These are phyloP conservation scores for Berkeleyomyces rouxiae DNA, from an alignment of 2,329 filamentous ascomycete species.

Conservation along the genomic window DNA sequence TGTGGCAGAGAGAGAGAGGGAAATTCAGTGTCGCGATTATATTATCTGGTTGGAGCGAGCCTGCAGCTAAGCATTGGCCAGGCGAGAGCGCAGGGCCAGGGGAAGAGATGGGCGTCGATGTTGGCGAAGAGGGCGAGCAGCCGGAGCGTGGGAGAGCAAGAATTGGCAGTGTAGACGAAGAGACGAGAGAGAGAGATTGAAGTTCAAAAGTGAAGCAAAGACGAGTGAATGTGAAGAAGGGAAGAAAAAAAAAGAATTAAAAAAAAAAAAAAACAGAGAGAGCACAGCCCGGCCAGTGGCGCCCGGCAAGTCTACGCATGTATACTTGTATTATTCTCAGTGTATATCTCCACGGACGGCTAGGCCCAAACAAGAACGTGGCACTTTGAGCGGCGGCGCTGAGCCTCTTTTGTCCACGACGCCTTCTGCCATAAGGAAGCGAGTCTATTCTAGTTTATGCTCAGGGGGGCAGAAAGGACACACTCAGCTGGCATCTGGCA, in stretches of 20 bases:
- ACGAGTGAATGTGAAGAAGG: too few relatives aligned
- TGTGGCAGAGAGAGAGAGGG: too few relatives aligned
- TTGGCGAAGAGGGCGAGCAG: neutral
- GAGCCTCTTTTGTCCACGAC: neutral
- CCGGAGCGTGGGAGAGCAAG: neutral
- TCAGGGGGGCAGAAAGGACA: neutral
- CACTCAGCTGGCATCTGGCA: too few relatives aligned
- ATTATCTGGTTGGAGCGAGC: too few relatives aligned
- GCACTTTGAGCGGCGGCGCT: neutral
- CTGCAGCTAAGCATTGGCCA: too few relatives aligned
- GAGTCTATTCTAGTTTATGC: neutral
- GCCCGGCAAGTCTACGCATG: too few relatives aligned
- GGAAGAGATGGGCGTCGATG: neutral
- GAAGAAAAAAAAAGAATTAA: neutral
- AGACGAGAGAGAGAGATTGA: neutral
- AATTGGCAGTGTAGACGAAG: neutral
- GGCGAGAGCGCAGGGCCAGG: neutral
- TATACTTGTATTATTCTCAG: neutral
- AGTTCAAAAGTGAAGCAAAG: neutral
- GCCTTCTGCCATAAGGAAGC: neutral
- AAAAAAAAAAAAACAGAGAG: neutral
- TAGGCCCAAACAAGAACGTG: neutral
- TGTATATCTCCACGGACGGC: neutral
- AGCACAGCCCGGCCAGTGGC: neutral
- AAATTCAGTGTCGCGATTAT: too few relatives aligned